Conservation (phyloP, 108 stramenopile species). For the Halocafeteria seosinensis region DNA sequence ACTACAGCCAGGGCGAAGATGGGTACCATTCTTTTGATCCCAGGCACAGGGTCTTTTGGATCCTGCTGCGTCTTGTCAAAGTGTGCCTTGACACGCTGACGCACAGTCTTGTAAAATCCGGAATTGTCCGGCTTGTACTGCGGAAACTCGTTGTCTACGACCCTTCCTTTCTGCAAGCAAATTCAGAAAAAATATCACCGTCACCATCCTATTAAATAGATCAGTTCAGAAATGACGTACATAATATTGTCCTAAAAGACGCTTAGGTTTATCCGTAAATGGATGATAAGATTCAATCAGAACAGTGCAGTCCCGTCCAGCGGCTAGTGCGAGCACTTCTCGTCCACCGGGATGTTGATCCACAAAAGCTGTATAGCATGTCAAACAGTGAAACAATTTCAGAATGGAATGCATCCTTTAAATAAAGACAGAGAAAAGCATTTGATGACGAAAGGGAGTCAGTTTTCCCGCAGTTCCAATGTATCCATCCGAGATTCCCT, state of each 20-base stretch:
- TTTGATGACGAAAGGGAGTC: neutral
- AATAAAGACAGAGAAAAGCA: neutral
- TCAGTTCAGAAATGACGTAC: neutral
- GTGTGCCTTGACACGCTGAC: slow-evolving; percentile 17
- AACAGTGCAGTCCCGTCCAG: slow-evolving; percentile 25
- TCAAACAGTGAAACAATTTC: neutral
- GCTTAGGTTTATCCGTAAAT: too few relatives aligned
- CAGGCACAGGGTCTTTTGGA: slow-evolving; percentile 19
- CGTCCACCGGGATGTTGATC: slow-evolving; percentile 25
- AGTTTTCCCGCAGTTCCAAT: too few relatives aligned
- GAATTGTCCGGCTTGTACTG: slow-evolving; percentile 25
- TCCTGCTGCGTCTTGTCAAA: slow-evolving; percentile 25
- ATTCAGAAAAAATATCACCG: neutral
- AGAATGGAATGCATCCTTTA: neutral
- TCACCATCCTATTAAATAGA: too few relatives aligned
- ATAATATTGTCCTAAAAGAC: slow-evolving; percentile 25
- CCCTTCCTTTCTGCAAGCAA: slow-evolving; percentile 16
- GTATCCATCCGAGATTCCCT: neutral
- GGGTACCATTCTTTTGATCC: slow-evolving; percentile 19
- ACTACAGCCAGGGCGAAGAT: slow-evolving; percentile 12
- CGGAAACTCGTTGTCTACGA: slow-evolving; percentile 16
- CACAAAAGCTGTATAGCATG: slow-evolving; percentile 16
- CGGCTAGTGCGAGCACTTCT: slow-evolving; percentile 21
- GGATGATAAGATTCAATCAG: slow-evolving; percentile 26
- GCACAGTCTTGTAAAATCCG: slow-evolving; percentile 21